Base-by-base conservation (phyloP, 2,329 filamentous ascomycete genomes). In the Alternaria triticimaculans region DNA sequence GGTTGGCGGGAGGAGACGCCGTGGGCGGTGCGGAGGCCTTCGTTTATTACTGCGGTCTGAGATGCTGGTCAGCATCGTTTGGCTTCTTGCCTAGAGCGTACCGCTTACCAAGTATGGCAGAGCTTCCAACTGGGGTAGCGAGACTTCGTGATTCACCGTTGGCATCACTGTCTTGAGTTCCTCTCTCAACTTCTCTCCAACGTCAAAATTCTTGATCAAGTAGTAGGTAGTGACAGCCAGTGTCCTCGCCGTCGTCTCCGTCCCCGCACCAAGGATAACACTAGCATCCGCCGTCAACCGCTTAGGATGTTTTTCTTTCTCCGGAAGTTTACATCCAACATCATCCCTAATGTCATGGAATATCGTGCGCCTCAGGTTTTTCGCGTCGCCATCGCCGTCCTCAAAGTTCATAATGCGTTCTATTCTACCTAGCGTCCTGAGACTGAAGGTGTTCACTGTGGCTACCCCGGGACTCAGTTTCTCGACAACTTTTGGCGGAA, bases 271-370 rank as follows among this genome's bases (percentile, higher is more conserved):
- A 3, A 78, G 59, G 4, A 80, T 57, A 2, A 73, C 59, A 51
- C 73, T 65, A 12, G 69, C 74, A 43, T 81, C 80, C 14, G 73
- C 72, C 33, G 65, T 64, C 20, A 81, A 58, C 3, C 78, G 60
- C 6, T 33, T 30, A 2, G 64, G 55, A 25, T 56, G 23, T 43
- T 67, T 67, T 23, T 75, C 71, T 33, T 60, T 23, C 14, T 54
- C 37, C 2, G 67, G 68, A 10, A 72, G 53, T 18, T 55, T 61
- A 3, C 48, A 70, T 7, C 67, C 61, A 8, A 67, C 55, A 10
- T 64, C 60, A 48, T 67, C 59, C 1, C 48, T 0, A 0, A 50
- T 30, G 0, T 50, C 48, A 15, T 50, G 48, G 3, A 50, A 50
- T 10, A 50, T 28, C 8, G 48, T 50, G 2, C 48, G 25, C 10